A percentile compares a stretch with the other conserved stretches of the same genome.
These are phyloP conservation scores for Clarireedia monteithiana DNA, from an alignment of 2,329 filamentous ascomycete species.

Conservation along the genomic window DNA sequence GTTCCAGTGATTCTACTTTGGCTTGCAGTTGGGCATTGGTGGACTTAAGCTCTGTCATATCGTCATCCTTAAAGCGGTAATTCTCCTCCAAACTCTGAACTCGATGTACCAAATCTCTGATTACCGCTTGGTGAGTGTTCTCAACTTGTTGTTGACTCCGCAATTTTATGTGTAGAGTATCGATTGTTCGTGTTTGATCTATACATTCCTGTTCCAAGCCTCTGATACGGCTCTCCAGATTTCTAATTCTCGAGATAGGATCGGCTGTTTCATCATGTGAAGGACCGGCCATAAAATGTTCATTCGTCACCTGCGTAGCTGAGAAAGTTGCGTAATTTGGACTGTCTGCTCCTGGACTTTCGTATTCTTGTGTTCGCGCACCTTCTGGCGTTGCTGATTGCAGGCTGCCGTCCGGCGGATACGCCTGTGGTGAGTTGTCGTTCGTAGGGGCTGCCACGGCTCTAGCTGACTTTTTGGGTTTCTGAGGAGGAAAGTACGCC, in stretches of 20 bases:
- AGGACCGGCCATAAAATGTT: not conserved
- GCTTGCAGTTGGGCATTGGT: not conserved
- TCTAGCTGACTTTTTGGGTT: too few species aligned
- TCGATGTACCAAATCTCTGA: not conserved
- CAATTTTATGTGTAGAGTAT: not conserved
- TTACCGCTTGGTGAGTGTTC: constrained; percentile 2
- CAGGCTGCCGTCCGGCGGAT: too few species aligned
- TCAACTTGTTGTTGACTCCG: constrained; percentile 5
- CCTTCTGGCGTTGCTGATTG: too few species aligned
- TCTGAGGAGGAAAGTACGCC: too few species aligned
- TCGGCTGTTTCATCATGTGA: not conserved
- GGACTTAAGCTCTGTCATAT: not conserved
- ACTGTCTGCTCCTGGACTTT: too few species aligned
- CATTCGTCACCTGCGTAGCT: too few species aligned
- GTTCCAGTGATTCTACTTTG: not conserved
- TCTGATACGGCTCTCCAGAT: not conserved
- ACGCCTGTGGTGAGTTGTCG: too few species aligned
- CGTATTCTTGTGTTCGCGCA: too few species aligned
- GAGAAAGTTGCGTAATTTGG: too few species aligned
- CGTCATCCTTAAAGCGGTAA: not conserved
- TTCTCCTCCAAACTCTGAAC: constrained; percentile 1
- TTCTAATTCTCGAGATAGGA: not conserved
- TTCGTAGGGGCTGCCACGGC: too few species aligned
- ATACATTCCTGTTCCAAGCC: not conserved
- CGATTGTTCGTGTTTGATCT: not conserved